phyloP scores from a whole-genome alignment of 768 basidiomycete species.

The Aureoboletus auriporus region DNA sequence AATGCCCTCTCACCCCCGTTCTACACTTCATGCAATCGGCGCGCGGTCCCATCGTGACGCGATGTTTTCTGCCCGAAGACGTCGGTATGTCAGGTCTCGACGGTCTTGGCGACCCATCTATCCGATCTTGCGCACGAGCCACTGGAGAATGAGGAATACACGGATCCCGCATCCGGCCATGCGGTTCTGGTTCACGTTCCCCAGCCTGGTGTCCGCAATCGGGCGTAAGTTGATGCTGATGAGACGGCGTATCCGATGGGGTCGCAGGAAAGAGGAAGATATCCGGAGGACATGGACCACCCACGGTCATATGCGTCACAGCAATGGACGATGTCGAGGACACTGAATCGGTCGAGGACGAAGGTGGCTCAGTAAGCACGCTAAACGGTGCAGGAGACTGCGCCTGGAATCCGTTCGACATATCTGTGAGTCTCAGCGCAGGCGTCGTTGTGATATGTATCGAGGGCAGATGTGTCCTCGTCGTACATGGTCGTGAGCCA shows the following conservation, averaged over 20 bases:
- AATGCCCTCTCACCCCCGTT: constrained; percentile 65
- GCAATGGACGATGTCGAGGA: constrained; percentile 15
- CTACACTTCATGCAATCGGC: constrained; percentile 66
- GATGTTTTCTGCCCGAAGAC: constrained; percentile 34
- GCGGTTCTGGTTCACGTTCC: background rate
- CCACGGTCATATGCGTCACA: background rate
- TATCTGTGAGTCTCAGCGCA: background rate
- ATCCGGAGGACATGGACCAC: constrained; percentile 18
- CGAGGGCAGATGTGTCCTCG: constrained; percentile 17
- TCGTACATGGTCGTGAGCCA: constrained; percentile 11
- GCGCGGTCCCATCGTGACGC: constrained; percentile 69
- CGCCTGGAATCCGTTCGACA: constrained; percentile 1
- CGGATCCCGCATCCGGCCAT: constrained; percentile 3
- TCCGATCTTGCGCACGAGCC: constrained; percentile 11
- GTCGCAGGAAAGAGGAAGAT: constrained; percentile 28
- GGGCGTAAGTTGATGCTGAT: constrained; percentile 10
- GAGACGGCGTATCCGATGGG: constrained; percentile 19
- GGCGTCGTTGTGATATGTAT: constrained; percentile 25
- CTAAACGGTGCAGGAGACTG: constrained; percentile 23
- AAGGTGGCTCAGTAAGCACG: constrained; percentile 20
- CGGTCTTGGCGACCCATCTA: constrained; percentile 14
- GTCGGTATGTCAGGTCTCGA: constrained; percentile 13
- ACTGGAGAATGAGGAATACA: background rate
- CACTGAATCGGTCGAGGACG: constrained; percentile 17
- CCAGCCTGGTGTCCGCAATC: constrained; percentile 1